A percentile compares a stretch with the other conserved stretches of the same genome.
Evolutionary conservation across 1,284 basidiomycete species (phyloP).

Genomic region (Inonotus hispidus): DNA sequence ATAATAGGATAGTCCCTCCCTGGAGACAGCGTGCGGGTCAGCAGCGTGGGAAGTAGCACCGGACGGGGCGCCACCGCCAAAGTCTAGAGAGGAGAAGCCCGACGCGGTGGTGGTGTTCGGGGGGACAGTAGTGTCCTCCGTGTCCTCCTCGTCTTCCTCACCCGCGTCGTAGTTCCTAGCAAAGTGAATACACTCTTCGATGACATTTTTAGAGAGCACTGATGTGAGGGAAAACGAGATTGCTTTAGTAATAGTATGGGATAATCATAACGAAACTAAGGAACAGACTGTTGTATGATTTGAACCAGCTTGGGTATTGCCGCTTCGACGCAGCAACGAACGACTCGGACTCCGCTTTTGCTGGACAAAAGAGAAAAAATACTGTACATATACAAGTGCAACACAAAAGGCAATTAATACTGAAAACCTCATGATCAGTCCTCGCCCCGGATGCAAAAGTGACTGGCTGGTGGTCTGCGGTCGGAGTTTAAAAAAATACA

Average conservation of each 20-base stretch:
- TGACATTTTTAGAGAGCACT: slow-evolving; percentile 18
- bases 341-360: no score
- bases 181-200: slow-evolving; percentile 17
- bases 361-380: no score
- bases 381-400: no score
- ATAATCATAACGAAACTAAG: slow-evolving; percentile 25
- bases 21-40: slow-evolving; percentile 20
- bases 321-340: no score
- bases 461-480: no score
- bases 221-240: slow-evolving; percentile 24
- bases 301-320: no score
- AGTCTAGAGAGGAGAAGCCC: slow-evolving; percentile 23
- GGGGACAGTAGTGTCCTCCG: slow-evolving; percentile 10
- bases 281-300: slow-evolving; percentile 21
- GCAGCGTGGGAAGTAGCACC: slow-evolving; percentile 25
- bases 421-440: no score
- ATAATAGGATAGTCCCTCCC: slow-evolving; percentile 25
- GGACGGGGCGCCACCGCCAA: slow-evolving; percentile 20
- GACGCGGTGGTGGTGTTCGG: slow-evolving; percentile 18
- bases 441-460: no score
- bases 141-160: slow-evolving; percentile 13
- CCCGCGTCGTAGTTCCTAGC: slow-evolving; percentile 18
- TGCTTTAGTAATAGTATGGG: slow-evolving; percentile 25
- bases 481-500: no score
- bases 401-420: no score